Conservation (phyloP, 2,329 filamentous ascomycete genomes). For the Verticillium longisporum region DNA sequence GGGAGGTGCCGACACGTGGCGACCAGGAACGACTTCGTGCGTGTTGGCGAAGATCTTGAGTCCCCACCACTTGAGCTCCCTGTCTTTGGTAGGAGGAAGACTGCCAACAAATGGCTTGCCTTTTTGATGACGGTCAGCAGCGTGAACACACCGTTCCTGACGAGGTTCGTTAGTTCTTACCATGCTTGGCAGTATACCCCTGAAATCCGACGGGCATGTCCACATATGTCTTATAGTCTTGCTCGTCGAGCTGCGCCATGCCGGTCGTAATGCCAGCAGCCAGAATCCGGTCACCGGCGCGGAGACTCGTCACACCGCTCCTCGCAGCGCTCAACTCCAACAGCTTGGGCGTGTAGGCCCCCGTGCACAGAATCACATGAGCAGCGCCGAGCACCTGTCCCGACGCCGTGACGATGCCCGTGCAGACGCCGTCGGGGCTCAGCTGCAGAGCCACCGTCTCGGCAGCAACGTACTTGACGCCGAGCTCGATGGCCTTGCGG, state of each 20-base stretch:
- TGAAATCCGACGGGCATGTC: constrained; percentile 43
- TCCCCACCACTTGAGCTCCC: constrained; percentile 55
- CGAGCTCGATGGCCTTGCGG: constrained; percentile 35
- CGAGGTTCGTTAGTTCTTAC: constrained; percentile 13
- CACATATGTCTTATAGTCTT: constrained; percentile 35
- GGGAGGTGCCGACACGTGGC: constrained; percentile 50
- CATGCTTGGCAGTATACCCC: constrained; percentile 27
- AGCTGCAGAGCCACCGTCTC: constrained; percentile 36
- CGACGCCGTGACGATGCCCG: constrained; percentile 39
- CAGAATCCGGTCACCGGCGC: constrained; percentile 45
- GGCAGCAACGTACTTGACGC: constrained; percentile 42
- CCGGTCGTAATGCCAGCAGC: constrained; percentile 55
- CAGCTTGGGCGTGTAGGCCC: constrained; percentile 51
- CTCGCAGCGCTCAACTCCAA: constrained; percentile 42
- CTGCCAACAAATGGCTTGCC: constrained; percentile 48
- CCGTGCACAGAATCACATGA: constrained; percentile 46
- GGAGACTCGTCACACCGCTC: constrained; percentile 39
- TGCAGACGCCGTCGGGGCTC: constrained; percentile 28
- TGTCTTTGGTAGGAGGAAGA: constrained; percentile 44
- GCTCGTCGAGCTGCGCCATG: constrained; percentile 44
- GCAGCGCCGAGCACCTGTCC: constrained; percentile 39
- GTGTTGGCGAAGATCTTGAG: constrained; percentile 53
- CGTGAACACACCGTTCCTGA: constrained; percentile 21
- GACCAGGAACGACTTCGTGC: constrained; percentile 43
- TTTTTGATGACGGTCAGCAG: constrained; percentile 19